phyloP scores from a whole-genome alignment of 1,139 yeast species.

The Nakaseomyces uthaithaninus region DNA sequence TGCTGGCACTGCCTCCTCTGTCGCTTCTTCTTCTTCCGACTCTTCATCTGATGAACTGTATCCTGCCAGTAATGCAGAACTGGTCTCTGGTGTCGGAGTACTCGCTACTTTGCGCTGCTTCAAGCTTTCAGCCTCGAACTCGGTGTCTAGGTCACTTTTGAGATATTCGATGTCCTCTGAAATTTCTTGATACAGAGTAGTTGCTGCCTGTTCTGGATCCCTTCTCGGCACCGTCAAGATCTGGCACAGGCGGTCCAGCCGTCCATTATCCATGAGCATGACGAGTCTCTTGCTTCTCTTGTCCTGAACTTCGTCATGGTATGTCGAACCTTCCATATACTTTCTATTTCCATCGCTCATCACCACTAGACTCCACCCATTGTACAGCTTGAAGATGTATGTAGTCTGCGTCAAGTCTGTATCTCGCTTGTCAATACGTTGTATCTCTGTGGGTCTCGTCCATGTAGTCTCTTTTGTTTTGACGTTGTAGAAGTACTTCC shows the following conservation, averaged over 20 bases:
- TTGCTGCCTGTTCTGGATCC: conserved; percentile 15
- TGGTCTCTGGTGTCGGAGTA: neutral
- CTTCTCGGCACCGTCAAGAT: conserved; percentile 18
- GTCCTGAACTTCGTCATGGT: conserved; percentile 32
- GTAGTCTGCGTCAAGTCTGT: conserved; percentile 4
- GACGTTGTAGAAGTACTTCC: conserved; percentile 26
- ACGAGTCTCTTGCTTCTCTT: conserved; percentile 29
- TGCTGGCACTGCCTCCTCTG: conserved; percentile 10
- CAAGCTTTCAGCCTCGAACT: neutral
- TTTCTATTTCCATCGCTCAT: conserved; percentile 40
- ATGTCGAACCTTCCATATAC: conserved; percentile 20
- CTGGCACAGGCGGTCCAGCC: conserved; percentile 37
- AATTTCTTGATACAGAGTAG: conserved; percentile 22
- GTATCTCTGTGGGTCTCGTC: conserved; percentile 52
- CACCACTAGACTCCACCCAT: conserved; percentile 39
- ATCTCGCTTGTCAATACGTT: neutral
- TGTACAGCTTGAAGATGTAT: conserved; percentile 17
- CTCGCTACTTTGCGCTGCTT: neutral
- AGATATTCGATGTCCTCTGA: conserved; percentile 14
- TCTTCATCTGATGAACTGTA: conserved; percentile 14
- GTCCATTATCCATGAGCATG: conserved; percentile 31
- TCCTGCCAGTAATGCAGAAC: conserved; percentile 6
- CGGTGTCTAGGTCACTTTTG: neutral
- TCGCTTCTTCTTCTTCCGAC: conserved; percentile 8
- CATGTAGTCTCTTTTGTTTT: conserved; percentile 65